Conservation (phyloP, 345 rosid species). For the Geranium rotundifolium region DNA sequence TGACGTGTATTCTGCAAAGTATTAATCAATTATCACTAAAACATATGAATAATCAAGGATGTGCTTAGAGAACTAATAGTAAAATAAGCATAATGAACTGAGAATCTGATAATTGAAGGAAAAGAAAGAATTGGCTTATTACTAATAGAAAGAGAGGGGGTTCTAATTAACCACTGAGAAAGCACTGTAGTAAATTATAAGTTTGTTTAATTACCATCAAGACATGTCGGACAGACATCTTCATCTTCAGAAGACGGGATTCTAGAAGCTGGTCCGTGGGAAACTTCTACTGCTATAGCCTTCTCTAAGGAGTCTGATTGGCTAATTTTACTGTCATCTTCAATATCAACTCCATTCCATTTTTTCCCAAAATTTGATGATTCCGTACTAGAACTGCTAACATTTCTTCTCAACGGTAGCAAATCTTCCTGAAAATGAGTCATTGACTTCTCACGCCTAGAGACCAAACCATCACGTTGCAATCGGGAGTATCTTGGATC, state of each 20-base stretch:
- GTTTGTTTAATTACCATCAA: constrained; percentile 35
- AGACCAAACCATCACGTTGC: constrained; percentile 60
- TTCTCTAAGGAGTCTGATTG: constrained; percentile 32
- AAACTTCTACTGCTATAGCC: constrained; percentile 20
- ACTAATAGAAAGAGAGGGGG: too few relatives aligned
- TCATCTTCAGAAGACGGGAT: constrained; percentile 43
- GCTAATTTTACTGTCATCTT: constrained; percentile 23
- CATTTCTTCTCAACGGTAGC: constrained; percentile 38
- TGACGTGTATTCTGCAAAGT: constrained; percentile 43
- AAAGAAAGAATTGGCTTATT: too few relatives aligned
- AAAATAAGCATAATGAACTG: too few relatives aligned
- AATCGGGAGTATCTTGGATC: constrained; percentile 45
- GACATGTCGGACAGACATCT: constrained; percentile 65
- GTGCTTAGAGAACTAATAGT: too few relatives aligned
- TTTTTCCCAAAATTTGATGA: constrained; percentile 35
- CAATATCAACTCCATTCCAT: constrained; percentile 23
- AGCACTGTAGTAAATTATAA: too few relatives aligned
- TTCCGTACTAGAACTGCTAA: constrained; percentile 35
- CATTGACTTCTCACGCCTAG: constrained; percentile 45
- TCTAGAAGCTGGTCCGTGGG: constrained; percentile 16
- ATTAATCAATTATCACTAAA: constrained; percentile 4
- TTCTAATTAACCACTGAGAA: too few relatives aligned
- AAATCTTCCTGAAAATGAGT: constrained; percentile 53
- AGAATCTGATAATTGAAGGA: too few relatives aligned
- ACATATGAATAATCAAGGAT: too few relatives aligned